Conservation (phyloP, 2,329 filamentous ascomycete species). For the Coniochaeta sp. region DNA sequence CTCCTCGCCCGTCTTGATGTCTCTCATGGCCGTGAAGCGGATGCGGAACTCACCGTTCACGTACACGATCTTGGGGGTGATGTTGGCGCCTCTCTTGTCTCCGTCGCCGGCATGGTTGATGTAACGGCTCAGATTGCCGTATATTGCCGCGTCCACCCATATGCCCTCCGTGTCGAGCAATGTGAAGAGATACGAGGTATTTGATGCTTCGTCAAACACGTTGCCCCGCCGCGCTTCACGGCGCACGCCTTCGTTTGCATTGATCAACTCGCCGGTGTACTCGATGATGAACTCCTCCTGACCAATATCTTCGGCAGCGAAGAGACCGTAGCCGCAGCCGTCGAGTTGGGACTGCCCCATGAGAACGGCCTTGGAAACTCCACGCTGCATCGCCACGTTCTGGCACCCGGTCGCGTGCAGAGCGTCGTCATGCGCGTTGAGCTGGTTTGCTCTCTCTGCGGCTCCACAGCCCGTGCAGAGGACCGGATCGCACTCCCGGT, state of each 20-base stretch:
- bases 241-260: slow-evolving; percentile 60
- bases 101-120: slow-evolving; percentile 65
- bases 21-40: slow-evolving; percentile 59
- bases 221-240: slow-evolving; percentile 54
- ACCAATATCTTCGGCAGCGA: slow-evolving; percentile 58
- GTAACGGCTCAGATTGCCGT: slow-evolving; percentile 75
- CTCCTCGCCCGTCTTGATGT: slow-evolving; percentile 66
- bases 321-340: slow-evolving; percentile 67
- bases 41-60: slow-evolving; percentile 73
- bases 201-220: slow-evolving; percentile 54
- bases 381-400: slow-evolving; percentile 66
- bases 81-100: slow-evolving; percentile 48
- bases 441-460: slow-evolving; percentile 58
- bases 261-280: slow-evolving; percentile 73
- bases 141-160: slow-evolving; percentile 67
- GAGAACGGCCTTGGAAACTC: slow-evolving; percentile 55
- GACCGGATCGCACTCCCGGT: slow-evolving; percentile 74
- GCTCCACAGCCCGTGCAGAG: slow-evolving; percentile 67
- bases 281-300: slow-evolving; percentile 71
- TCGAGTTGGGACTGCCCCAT: slow-evolving; percentile 63
- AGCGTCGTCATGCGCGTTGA: slow-evolving; percentile 52
- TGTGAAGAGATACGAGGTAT: slow-evolving; percentile 58
- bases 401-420: slow-evolving; percentile 55
- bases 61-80: slow-evolving; percentile 57
- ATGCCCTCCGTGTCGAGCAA: slow-evolving; percentile 52